A percentile compares a stretch with the other conserved stretches of the same genome.
Evolutionary conservation across 73 alveolate genomes (phyloP).

Genomic region (Symbiodinium pilosum): DNA sequence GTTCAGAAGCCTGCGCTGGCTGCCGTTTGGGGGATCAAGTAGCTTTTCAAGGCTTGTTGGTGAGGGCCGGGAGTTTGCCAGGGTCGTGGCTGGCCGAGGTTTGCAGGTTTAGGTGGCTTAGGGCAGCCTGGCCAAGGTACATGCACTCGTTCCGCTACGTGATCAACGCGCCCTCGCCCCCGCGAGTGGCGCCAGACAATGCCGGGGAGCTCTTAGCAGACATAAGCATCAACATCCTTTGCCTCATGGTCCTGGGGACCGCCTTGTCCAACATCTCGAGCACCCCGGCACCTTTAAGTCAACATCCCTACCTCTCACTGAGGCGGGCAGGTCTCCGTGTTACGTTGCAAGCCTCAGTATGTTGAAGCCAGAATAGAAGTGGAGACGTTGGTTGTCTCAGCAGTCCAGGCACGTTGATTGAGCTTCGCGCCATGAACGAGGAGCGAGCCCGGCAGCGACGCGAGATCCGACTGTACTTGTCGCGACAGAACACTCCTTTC

Average conservation of each 20-base stretch:
- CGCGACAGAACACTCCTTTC: constrained; percentile 65
- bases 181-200: constrained; percentile 81
- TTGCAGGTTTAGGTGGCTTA: too few relatives aligned
- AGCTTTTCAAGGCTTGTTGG: too few relatives aligned
- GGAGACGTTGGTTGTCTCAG: too few relatives aligned
- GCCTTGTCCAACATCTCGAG: constrained; percentile 72
- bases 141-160: constrained; percentile 91
- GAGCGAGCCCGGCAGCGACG: constrained; percentile 44
- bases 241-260: constrained; percentile 58
- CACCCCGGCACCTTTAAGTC: background rate
- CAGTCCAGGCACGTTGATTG: constrained; percentile 23
- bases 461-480: constrained; percentile 64
- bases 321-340: too few relatives aligned
- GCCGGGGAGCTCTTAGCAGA: constrained; percentile 10
- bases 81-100: too few relatives aligned
- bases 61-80: too few relatives aligned
- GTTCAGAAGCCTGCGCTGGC: background rate
- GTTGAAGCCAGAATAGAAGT: too few relatives aligned
- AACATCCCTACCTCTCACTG: too few relatives aligned
- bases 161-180: constrained; percentile 84
- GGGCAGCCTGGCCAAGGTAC: constrained; percentile 3
- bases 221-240: constrained; percentile 38
- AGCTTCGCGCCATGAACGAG: constrained; percentile 67
- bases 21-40: background rate
- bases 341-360: too few relatives aligned